A percentile compares a stretch with the other conserved stretches of the same genome.
Evolutionary conservation across 2,329 filamentous ascomycete genomes (phyloP).

Genomic region (Pseudomassariella vexata): DNA sequence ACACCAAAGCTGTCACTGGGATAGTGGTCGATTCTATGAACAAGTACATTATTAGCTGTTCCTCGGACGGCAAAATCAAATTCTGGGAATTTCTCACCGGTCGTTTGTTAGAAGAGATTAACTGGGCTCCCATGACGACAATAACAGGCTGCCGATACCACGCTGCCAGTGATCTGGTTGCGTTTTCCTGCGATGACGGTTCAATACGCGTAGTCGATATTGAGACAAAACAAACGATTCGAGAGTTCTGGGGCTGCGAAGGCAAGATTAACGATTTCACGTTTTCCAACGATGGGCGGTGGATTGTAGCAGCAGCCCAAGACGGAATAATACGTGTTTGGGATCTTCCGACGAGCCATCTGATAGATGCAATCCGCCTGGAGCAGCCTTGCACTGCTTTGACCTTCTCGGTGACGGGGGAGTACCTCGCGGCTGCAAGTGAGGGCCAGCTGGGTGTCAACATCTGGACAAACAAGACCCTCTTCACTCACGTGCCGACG

Average conservation of each 20-base stretch:
- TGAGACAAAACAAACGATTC: constrained; percentile 82
- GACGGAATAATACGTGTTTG: constrained; percentile 80
- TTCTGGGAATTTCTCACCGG: constrained; percentile 97
- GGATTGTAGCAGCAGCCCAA: constrained; percentile 83
- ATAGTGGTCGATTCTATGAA: constrained; percentile 87
- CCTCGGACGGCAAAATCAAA: constrained; percentile 86
- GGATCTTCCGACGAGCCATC: constrained; percentile 91
- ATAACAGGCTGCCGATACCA: constrained; percentile 78
- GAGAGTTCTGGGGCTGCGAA: constrained; percentile 83
- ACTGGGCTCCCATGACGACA: constrained; percentile 73
- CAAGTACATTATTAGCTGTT: constrained; percentile 77
- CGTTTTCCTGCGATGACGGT: constrained; percentile 82
- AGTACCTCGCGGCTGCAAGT: constrained; percentile 88
- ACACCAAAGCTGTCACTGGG: constrained; percentile 78
- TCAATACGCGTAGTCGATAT: constrained; percentile 86
- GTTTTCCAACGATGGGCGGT: constrained; percentile 90
- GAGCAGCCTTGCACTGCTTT: constrained; percentile 75
- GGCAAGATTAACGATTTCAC: constrained; percentile 72
- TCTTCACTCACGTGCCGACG: constrained; percentile 86
- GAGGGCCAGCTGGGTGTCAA: constrained; percentile 81
- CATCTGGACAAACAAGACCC: constrained; percentile 89
- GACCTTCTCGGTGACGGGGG: constrained; percentile 82
- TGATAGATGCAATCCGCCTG: constrained; percentile 86
- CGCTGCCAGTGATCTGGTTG: constrained; percentile 75
- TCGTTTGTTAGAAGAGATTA: constrained; percentile 70